These are phyloP conservation scores for Alnus glutinosa DNA, from an alignment of 306 rosid genomes.

Conservation along the genomic window DNA sequence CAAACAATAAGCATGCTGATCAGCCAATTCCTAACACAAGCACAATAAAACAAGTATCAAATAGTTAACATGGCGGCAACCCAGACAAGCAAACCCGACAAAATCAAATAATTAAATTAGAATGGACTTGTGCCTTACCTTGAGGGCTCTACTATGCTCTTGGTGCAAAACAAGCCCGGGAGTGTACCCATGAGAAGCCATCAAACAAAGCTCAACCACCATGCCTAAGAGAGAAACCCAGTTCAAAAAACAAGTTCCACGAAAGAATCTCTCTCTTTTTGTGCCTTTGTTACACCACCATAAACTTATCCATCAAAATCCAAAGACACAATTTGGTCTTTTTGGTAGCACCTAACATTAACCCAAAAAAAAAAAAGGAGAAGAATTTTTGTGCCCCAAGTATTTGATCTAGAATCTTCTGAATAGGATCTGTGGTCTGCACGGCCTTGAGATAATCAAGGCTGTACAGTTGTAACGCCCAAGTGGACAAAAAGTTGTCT, in stretches of 20 bases:
- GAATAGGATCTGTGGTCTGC: conserved; percentile 27
- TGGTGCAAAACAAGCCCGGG: conserved; percentile 55
- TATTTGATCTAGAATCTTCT: conserved; percentile 36
- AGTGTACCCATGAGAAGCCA: conserved; percentile 75
- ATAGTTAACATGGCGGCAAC: not conserved
- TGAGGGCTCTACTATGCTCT: conserved; percentile 39
- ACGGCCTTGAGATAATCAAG: conserved; percentile 35
- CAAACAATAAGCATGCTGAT: not conserved
- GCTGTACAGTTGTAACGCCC: conserved; percentile 24
- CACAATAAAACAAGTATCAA: not conserved
- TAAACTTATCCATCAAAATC: conserved; percentile 44
- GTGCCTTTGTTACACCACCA: conserved; percentile 35
- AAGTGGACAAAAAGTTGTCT: conserved; percentile 29
- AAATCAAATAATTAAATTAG: not conserved
- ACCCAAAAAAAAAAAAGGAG: not conserved
- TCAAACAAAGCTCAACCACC: conserved; percentile 52
- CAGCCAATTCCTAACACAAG: not conserved
- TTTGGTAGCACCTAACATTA: conserved; percentile 36
- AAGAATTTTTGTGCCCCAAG: conserved; percentile 29
- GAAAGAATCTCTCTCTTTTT: conserved; percentile 30
- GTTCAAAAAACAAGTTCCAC: conserved; percentile 24
- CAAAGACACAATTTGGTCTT: conserved; percentile 16
- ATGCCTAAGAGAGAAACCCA: conserved; percentile 39
- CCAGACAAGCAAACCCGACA: not conserved
- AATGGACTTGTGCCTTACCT: conserved; percentile 44